Percentiles rank a stretch among this genome's conserved stretches.
phyloP scores from a whole-genome alignment of 768 basidiomycete genomes.

The Trametes sanguinea region DNA sequence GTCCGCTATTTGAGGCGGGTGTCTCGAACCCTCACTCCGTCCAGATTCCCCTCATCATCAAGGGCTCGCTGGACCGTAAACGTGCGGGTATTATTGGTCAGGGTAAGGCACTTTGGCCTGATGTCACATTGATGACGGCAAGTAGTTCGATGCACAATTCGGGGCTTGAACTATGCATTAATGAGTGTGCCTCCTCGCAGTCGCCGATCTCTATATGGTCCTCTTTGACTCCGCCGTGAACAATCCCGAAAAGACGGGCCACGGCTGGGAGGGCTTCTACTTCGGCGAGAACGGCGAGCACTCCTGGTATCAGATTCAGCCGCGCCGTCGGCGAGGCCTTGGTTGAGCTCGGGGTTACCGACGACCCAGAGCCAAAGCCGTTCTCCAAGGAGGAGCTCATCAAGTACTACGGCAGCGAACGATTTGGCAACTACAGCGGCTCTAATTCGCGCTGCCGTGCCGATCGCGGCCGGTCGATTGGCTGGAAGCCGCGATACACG shows the following conservation, averaged over 20 bases:
- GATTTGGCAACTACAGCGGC: too few species aligned
- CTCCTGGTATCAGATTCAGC: constrained; percentile 38
- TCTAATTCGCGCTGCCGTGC: constrained; percentile 24
- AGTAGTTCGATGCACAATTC: too few species aligned
- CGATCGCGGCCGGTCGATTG: constrained; percentile 34
- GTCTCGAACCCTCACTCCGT: constrained; percentile 55
- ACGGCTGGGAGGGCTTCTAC: constrained; percentile 41
- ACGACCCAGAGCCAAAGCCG: constrained; percentile 42
- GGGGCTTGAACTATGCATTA: too few species aligned
- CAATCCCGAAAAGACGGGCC: constrained; percentile 31
- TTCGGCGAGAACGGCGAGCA: constrained; percentile 39
- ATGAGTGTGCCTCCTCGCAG: constrained; percentile 35
- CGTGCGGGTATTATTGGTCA: constrained; percentile 56
- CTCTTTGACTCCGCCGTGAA: constrained; percentile 42
- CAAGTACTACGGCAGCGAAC: constrained; percentile 24
- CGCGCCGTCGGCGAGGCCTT: constrained; percentile 40
- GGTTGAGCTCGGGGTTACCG: constrained; percentile 33
- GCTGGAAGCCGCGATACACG: constrained; percentile 54
- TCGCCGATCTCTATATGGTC: constrained; percentile 39
- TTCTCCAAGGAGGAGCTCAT: constrained; percentile 49
- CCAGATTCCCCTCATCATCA: constrained; percentile 53
- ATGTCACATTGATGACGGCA: constrained; percentile 28
- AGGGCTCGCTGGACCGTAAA: constrained; percentile 46
- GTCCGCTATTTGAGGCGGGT: constrained; percentile 49
- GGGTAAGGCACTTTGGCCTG: constrained; percentile 61